Conservation (phyloP, 176 grass and related monocot genomes). For the Paspalum vaginatum region DNA sequence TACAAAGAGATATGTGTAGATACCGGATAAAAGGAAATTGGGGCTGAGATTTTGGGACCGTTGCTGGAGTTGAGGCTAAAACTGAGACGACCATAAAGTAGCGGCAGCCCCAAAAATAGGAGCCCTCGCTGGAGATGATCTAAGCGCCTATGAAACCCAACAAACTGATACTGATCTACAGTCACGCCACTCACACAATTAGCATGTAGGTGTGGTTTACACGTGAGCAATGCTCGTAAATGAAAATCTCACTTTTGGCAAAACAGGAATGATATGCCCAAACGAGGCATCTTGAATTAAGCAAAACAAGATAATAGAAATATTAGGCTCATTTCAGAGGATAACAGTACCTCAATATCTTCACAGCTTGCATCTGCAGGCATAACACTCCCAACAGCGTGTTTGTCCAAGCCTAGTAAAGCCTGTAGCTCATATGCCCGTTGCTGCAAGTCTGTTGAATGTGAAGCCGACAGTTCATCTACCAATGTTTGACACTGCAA, state of each 20-base stretch:
- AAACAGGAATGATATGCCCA: constrained; percentile 29
- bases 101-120: no score
- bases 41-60: no score
- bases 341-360: constrained; percentile 88
- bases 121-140: no score
- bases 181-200: background rate
- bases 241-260: background rate
- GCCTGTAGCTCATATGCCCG: constrained; percentile 92
- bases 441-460: constrained; percentile 98
- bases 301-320: constrained; percentile 15
- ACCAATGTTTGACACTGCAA: constrained; percentile 87
- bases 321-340: background rate
- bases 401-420: constrained; percentile 79
- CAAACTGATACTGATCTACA: no score
- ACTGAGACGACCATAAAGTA: no score
- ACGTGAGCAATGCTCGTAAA: background rate
- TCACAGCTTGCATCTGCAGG: constrained; percentile 96
- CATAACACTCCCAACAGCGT: constrained; percentile 77
- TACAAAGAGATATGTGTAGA: no score
- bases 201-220: background rate
- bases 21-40: no score
- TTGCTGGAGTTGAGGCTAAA: no score
- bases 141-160: no score
- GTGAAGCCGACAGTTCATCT: constrained; percentile 93
- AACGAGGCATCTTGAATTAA: constrained; percentile 29